Base-by-base conservation (phyloP, 1,284 basidiomycete species). In the Trichosporon sp. region DNA sequence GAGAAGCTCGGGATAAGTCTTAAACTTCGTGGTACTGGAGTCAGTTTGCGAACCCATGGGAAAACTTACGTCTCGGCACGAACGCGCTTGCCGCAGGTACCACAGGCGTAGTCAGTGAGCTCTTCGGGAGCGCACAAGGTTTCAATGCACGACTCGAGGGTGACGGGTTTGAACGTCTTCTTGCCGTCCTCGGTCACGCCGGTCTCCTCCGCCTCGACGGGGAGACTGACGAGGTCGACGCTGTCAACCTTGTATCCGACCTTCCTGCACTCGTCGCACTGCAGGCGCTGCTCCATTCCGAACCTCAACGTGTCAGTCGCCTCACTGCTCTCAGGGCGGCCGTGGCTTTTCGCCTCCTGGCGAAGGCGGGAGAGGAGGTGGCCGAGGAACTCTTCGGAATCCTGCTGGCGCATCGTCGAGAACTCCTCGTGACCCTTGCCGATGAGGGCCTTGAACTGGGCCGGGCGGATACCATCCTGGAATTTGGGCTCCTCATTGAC, bases 351-450 rank as follows among this genome's bases (percentile, higher is more conserved):
- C 64, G 88, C 85, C 77, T 92, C 87, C 74, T 90, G 84, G 67
- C 92, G 87, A 14, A 97, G 84, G 16, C 89, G 86, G 2, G 88
- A 89, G 67, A 98, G 78, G 8, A 98, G 85, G 83, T 96, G 89
- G 68, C 89, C 88, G 72, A 99, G 87, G 85, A 99, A 99, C 84
- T 99, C 96, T 79, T 98, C 95, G 1, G 96, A 90, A 79, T 99
- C 96, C 82, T 99, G 96, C 84, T 99, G 96, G 61, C 90, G 88
- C 96, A 98, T 98, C 19, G 95, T 98, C 38, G 92, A 88, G 79
- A 99, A 99, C 84, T 98, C 96, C 67, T 90, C 89, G 79, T 99
- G 96, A 0, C 94, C 94, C 77, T 92, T 92, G 2, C 96, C 96
- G 46, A 98, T 89, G 14, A 98, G 88, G 1, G 90, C 86, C 84